phyloP scores from a whole-genome alignment of 2,329 filamentous ascomycete genomes.

The Penicillium vulpinum region DNA sequence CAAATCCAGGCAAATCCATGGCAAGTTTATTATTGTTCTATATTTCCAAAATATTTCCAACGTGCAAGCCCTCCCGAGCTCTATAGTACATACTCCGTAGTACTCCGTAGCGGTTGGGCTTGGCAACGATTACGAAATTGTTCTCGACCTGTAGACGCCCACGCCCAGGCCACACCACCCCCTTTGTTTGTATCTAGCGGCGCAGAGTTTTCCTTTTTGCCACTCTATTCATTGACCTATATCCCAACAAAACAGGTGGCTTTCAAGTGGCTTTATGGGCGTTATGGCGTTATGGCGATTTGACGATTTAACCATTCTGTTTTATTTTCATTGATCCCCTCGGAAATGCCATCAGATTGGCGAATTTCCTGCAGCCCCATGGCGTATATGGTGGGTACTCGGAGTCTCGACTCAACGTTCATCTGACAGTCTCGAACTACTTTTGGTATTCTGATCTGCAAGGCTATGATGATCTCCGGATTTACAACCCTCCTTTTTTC shows the following conservation, averaged over 20 bases:
- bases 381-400: neutral
- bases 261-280: neutral
- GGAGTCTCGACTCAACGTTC: slow-evolving; percentile 14
- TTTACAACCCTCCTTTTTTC: slow-evolving; percentile 3
- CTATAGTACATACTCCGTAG: too few relatives aligned
- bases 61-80: neutral
- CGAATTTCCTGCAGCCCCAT: neutral
- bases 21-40: too few relatives aligned
- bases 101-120: too few relatives aligned
- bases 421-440: neutral
- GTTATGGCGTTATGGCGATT: slow-evolving; percentile 3
- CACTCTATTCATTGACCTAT: slow-evolving; percentile 6
- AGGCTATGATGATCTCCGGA: slow-evolving; percentile 9
- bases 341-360: neutral
- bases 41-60: too few relatives aligned
- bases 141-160: slow-evolving; percentile 1
- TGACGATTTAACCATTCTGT: neutral
- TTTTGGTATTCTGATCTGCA: slow-evolving; percentile 10
- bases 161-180: slow-evolving; percentile 17
- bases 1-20: too few relatives aligned
- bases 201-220: slow-evolving; percentile 21
- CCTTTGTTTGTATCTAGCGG: slow-evolving; percentile 14
- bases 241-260: slow-evolving; percentile 10
- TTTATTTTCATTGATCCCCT: neutral
- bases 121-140: neutral